These are phyloP conservation scores for Stephanodiscus minutulus DNA, from an alignment of 108 stramenopile genomes.

Conservation along the genomic window DNA sequence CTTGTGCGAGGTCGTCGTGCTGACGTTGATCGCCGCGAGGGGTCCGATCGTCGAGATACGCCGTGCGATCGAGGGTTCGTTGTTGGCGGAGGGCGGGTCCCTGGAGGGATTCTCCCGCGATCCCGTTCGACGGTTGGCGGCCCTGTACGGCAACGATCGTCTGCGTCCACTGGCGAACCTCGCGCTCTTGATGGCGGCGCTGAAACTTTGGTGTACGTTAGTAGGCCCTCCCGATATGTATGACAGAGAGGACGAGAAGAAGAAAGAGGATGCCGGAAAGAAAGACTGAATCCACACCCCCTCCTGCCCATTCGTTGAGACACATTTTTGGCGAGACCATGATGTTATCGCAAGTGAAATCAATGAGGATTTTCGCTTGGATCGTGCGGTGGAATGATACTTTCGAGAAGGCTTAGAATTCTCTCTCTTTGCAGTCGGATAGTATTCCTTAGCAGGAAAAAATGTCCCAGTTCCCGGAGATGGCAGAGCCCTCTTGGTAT, in stretches of 20 bases:
- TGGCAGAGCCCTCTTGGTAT: too few relatives aligned
- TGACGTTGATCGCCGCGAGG: conserved; percentile 34
- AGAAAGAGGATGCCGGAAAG: conserved; percentile 9
- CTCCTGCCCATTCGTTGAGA: too few relatives aligned
- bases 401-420: too few relatives aligned
- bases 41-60: conserved; percentile 6
- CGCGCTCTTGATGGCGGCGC: neutral
- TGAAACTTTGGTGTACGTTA: conserved; percentile 23
- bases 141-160: conserved; percentile 11
- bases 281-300: neutral
- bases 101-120: neutral
- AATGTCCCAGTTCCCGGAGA: too few relatives aligned
- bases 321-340: too few relatives aligned
- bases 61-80: neutral
- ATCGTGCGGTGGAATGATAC: too few relatives aligned
- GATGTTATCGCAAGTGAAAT: too few relatives aligned
- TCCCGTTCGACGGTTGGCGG: neutral
- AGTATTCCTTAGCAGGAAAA: too few relatives aligned
- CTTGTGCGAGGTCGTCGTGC: conserved; percentile 52
- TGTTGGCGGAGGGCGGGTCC: neutral
- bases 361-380: too few relatives aligned
- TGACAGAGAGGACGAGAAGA: conserved; percentile 26
- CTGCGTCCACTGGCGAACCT: conserved; percentile 16
- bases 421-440: too few relatives aligned
- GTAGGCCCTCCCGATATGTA: conserved; percentile 32